Conservation (phyloP, 768 basidiomycete genomes). For the Phylloporus sp. region DNA sequence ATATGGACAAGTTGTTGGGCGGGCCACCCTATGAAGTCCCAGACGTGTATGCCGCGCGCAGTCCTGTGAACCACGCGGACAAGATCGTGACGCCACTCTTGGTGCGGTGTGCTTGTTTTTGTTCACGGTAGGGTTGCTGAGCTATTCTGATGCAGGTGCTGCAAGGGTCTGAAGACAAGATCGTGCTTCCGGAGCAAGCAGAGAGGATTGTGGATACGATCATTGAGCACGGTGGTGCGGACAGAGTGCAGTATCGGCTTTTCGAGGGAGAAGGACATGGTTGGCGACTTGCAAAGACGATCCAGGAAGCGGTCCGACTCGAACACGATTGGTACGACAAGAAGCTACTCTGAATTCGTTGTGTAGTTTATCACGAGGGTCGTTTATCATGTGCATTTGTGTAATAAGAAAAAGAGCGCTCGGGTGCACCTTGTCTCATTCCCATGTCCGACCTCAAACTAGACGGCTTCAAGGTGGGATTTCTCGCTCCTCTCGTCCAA, state of each 20-base stretch:
- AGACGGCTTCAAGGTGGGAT: conserved; percentile 76
- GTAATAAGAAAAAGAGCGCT: not conserved
- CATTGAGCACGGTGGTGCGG: conserved; percentile 13
- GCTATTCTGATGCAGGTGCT: conserved; percentile 44
- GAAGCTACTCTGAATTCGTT: conserved; percentile 8
- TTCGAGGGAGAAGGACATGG: conserved; percentile 46
- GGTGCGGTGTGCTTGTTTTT: conserved; percentile 35
- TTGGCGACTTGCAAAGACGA: conserved; percentile 33
- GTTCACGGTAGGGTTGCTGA: not conserved
- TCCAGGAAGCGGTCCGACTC: conserved; percentile 31
- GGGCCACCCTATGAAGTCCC: conserved; percentile 49
- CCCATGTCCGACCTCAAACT: conserved; percentile 69
- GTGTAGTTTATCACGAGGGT: not conserved
- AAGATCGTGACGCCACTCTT: conserved; percentile 60
- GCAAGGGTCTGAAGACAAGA: conserved; percentile 58
- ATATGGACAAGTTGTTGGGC: conserved; percentile 60
- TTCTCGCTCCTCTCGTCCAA: too few relatives aligned
- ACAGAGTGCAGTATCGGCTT: conserved; percentile 33
- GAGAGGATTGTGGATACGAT: conserved; percentile 28
- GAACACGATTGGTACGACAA: conserved; percentile 36
- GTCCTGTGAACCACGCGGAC: conserved; percentile 57
- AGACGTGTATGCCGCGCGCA: conserved; percentile 53
- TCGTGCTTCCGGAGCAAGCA: conserved; percentile 67
- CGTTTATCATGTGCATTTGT: conserved; percentile 8
- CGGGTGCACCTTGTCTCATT: too few relatives aligned